Conservation (phyloP, 140 eudicot species). For the Bidens hawaiensis region DNA sequence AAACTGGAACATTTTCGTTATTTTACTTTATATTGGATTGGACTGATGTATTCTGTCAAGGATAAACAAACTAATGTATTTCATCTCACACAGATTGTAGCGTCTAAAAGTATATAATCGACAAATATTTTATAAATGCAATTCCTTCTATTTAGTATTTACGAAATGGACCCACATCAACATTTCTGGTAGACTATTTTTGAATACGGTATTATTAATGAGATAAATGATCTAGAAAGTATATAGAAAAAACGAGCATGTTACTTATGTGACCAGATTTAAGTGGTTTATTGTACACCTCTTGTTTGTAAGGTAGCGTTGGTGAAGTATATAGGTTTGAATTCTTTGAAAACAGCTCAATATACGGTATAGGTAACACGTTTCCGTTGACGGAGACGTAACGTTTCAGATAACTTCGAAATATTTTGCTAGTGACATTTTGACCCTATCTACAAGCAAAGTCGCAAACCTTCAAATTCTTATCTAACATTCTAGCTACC, state of each 20-base stretch:
- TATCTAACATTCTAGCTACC: constrained; percentile 21
- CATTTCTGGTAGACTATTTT: background rate
- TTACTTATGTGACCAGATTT: constrained; percentile 7
- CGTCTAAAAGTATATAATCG: background rate
- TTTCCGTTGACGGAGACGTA: constrained; percentile 17
- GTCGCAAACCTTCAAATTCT: constrained; percentile 25
- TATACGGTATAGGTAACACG: constrained; percentile 27
- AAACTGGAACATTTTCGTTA: background rate
- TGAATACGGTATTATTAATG: background rate
- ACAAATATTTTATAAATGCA: no score
- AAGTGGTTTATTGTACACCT: constrained; percentile 16
- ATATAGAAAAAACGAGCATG: background rate
- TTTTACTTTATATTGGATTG: background rate
- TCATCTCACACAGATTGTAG: background rate
- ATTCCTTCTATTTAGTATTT: background rate
- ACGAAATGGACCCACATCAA: background rate
- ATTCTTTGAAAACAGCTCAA: constrained; percentile 2
- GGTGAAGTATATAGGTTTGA: background rate
- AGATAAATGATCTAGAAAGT: background rate
- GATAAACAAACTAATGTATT: background rate
- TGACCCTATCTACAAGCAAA: constrained; percentile 10
- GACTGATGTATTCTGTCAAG: background rate
- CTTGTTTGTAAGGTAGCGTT: constrained; percentile 27
- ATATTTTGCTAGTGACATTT: constrained; percentile 28
- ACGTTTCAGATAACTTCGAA: constrained; percentile 3